Evolutionary conservation across 2,329 filamentous ascomycete species (phyloP), one percentile per base, ranked within the genome.

Genomic region (Meredithiella fracta): DNA sequence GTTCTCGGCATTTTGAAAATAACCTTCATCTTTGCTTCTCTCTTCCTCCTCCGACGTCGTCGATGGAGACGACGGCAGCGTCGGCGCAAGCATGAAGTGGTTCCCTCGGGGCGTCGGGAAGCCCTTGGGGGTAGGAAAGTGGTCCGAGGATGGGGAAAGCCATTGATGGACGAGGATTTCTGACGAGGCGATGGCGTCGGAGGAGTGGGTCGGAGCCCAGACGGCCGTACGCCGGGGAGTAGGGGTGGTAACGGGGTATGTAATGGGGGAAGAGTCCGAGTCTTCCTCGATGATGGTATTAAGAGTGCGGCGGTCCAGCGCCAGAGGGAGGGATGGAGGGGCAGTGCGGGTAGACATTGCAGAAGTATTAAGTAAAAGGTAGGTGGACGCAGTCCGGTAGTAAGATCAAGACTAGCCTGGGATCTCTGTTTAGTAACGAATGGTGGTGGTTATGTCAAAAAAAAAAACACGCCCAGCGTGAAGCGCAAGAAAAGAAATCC

Each of bases 91-190:
- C 64, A 83, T 74, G 64, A 80, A 82, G 66, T 83, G 73, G 62
- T 77, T 70, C 58, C 81, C 83, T 63, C 80, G 74, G n/a, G 83
- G 83, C 7, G 83, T 85, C 44, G 83, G 84, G 64, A 87, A 87
- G 64, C 60, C 60, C 22, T 47, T 52, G 2, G 60, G 60, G n/a
- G 60, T 60, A 37, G 79, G 81, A 63, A 84, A 83, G 65, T 86
- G 75, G 62, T 78, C 77, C 65, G 74, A 78, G 66, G 73, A 68
- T 47, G 78, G 78, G 47, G 76, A 78, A 47, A 80, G 66, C 78
- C 77, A 80, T 60, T 76, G 73, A 60, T 76, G 70, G 60, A 79
- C 74, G 64, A 74, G 77, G 58, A 78, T 68, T 59, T 71, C 68
- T 42, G 72, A 69, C 44, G 62, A 58, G 8, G 53, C 55, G 29